Evolutionary conservation across 2,329 filamentous ascomycete species (phyloP).

Genomic region (Colletotrichum lupini): DNA sequence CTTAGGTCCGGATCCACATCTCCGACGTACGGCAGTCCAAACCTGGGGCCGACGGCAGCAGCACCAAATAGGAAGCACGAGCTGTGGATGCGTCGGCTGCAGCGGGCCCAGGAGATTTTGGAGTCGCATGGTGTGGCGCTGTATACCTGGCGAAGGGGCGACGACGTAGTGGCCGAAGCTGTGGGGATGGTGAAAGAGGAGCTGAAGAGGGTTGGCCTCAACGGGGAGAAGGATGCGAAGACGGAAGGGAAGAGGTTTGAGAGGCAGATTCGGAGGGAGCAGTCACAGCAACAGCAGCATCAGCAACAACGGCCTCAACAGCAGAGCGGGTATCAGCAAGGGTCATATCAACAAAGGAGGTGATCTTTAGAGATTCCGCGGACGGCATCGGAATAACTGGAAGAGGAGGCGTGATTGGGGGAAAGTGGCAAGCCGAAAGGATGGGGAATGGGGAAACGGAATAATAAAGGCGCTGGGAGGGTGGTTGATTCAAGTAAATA

Average conservation of each 20-base stretch:
- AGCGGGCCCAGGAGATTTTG: conserved; percentile 71
- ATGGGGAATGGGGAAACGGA: background rate
- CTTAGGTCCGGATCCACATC: conserved; percentile 45
- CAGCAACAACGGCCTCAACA: conserved; percentile 7
- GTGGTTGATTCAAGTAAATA: conserved; percentile 24
- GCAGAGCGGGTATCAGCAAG: conserved; percentile 2
- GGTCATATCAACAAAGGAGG: conserved; percentile 12
- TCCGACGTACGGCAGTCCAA: conserved; percentile 47
- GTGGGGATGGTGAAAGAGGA: conserved; percentile 71
- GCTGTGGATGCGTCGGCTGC: conserved; percentile 76
- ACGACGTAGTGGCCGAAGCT: conserved; percentile 76
- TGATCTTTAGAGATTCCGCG: background rate
- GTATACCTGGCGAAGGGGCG: conserved; percentile 78
- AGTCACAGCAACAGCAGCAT: conserved; percentile 28
- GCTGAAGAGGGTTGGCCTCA: conserved; percentile 53
- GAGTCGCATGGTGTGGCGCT: conserved; percentile 74
- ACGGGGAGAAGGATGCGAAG: conserved; percentile 34
- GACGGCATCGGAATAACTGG: background rate
- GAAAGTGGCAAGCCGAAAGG: background rate
- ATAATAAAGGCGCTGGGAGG: conserved; percentile 5
- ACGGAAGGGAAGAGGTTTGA: conserved; percentile 37
- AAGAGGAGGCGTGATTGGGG: background rate
- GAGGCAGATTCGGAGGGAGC: conserved; percentile 30
- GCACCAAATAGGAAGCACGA: conserved; percentile 75
- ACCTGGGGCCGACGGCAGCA: conserved; percentile 43